Evolutionary conservation across 208 protist genomes (phyloP), one percentile per base, ranked within the genome.

Genomic region (Crithidia bombi): DNA sequence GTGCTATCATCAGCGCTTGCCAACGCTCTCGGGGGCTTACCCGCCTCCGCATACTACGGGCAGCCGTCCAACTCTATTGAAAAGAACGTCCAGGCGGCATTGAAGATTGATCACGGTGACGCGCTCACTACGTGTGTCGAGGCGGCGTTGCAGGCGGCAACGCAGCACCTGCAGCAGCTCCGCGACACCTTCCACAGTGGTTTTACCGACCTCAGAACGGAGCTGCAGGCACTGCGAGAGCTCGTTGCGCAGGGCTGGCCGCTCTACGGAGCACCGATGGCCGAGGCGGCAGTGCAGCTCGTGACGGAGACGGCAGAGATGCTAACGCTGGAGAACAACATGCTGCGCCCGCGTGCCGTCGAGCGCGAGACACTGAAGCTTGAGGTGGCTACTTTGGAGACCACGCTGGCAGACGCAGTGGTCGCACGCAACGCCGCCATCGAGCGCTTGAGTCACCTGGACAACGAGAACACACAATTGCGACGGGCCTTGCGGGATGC

Each of bases 101-200:
- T 97, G 59, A 71, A 69, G 50, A 83, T 77, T 6, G 78, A 85
- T 12, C 75, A 87, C 1, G 77, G 75, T 7, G 65, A 59, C 15
- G 47, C 74, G 12, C 76, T 92, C 23, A 44, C 58, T 14, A 41
- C 25, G 14, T 58, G 76, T 10, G 79, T 88, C 14, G 61, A 71
- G 38, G 39, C 67, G 6, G 44, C 69, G 15, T n/a, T 86, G 12
- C 46, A 56, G 3, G 38, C 47, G 17, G 50, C 95, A 86, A 6
- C 36, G 28, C 54, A 61, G 47, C 55, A 49, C 17, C 62, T 68
- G 43, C 39, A 44, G 12, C 23, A 28, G 15, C 58, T 50, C 39
- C 78, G 86, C 41, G 83, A 88, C 59, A 94, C 95, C 69, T 85
- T 95, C 15, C 91, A 95, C 54, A 66, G 75, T 30, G 79, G 81